A percentile compares a stretch with the other conserved stretches of the same genome.
Conservation (phyloP, 1,284 basidiomycete genomes). For the Austropuccinia psidii region DNA sequence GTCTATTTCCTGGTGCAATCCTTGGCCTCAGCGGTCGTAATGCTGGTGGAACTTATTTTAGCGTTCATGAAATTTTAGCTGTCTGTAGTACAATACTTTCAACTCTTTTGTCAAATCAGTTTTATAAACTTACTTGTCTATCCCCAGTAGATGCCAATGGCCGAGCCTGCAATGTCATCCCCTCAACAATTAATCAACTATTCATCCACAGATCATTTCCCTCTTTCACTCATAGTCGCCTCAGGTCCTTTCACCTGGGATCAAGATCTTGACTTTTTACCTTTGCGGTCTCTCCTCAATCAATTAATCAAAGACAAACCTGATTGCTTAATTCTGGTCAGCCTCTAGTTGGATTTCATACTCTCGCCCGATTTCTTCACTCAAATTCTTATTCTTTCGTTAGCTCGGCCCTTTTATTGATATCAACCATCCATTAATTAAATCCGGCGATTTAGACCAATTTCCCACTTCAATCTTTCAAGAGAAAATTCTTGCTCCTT, state of each 20-base stretch:
- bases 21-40: slow-evolving; percentile 82
- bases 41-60: slow-evolving; percentile 78
- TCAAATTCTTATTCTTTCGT: neutral
- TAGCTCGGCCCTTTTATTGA: slow-evolving; percentile 89
- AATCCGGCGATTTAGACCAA: slow-evolving; percentile 61
- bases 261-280: slow-evolving; percentile 64
- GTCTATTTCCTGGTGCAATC: slow-evolving; percentile 82
- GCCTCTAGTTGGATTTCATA: slow-evolving; percentile 42
- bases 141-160: slow-evolving; percentile 50
- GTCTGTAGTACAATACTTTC: slow-evolving; percentile 50
- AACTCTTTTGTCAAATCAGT: slow-evolving; percentile 55
- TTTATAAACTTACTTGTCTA: slow-evolving; percentile 46
- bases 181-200: slow-evolving; percentile 45
- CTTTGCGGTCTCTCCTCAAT: slow-evolving; percentile 59
- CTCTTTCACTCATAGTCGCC: slow-evolving; percentile 62
- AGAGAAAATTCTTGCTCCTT: slow-evolving; percentile 57
- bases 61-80: slow-evolving; percentile 70
- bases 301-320: slow-evolving; percentile 60
- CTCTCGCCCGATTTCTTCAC: slow-evolving; percentile 16
- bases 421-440: slow-evolving; percentile 62
- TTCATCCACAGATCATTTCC: slow-evolving; percentile 48
- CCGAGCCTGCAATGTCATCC: slow-evolving; percentile 46
- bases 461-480: slow-evolving; percentile 65
- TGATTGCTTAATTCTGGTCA: slow-evolving; percentile 67
- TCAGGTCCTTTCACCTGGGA: slow-evolving; percentile 77